phyloP scores from a whole-genome alignment of 305 asterid species.

The Coffea humblotiana region DNA sequence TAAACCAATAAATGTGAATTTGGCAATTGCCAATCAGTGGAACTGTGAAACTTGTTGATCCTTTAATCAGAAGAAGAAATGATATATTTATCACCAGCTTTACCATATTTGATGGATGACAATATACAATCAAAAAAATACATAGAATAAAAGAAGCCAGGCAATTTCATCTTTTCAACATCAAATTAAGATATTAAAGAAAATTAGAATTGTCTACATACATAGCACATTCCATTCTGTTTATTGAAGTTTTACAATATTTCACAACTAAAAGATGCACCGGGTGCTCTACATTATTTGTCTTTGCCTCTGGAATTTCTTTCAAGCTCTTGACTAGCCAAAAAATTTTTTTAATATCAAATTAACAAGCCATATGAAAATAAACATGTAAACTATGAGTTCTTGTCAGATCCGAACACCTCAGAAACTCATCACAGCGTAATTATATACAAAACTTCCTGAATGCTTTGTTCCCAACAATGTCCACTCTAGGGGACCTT shows the following conservation, averaged over 20 bases:
- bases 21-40: neutral
- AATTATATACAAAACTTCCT: too few species aligned
- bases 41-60: too few species aligned
- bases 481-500: conserved; percentile 66
- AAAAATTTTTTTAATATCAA: conserved; percentile 2
- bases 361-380: neutral
- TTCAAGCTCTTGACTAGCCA: conserved; percentile 11
- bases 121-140: neutral
- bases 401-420: neutral
- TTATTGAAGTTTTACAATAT: neutral
- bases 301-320: conserved; percentile 6
- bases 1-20: neutral
- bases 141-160: neutral
- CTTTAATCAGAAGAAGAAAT: neutral
- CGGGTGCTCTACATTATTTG: conserved; percentile 14
- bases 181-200: neutral
- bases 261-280: conserved; percentile 10
- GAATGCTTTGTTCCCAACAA: conserved; percentile 34
- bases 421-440: neutral
- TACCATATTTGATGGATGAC: neutral
- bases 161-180: neutral
- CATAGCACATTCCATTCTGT: neutral
- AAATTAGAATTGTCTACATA: conserved; percentile 8
- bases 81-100: neutral
- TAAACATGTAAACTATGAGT: neutral